phyloP scores from a whole-genome alignment of 2,329 filamentous ascomycete species.

The Claviceps purpurea region DNA sequence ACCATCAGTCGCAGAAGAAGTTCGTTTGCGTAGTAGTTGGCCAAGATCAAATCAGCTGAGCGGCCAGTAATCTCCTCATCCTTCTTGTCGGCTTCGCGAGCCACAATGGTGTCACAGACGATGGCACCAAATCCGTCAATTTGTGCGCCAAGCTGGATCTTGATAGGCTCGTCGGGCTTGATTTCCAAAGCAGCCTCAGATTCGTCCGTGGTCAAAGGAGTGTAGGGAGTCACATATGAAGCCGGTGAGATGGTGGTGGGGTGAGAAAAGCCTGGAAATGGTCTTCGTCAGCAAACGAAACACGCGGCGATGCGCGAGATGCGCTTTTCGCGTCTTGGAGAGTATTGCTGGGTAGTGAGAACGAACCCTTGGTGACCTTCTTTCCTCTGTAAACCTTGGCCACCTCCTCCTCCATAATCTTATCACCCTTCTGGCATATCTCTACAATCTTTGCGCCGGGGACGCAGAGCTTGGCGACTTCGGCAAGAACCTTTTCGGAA shows the following conservation, averaged over 20 bases:
- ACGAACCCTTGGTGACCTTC: conserved; percentile 80
- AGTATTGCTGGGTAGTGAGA: not conserved
- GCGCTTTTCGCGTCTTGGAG: not conserved
- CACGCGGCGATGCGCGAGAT: not conserved
- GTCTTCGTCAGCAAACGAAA: conserved; percentile 3
- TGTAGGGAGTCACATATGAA: conserved; percentile 93
- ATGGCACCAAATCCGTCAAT: conserved; percentile 96
- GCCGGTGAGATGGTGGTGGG: conserved; percentile 91
- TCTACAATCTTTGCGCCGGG: conserved; percentile 87
- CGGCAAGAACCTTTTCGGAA: conserved; percentile 87
- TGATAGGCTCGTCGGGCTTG: conserved; percentile 76
- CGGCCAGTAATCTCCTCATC: conserved; percentile 58
- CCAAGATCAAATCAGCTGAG: conserved; percentile 74
- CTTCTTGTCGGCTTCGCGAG: conserved; percentile 47
- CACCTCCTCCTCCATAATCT: conserved; percentile 85
- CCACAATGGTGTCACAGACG: conserved; percentile 82
- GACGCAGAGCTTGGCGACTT: conserved; percentile 59
- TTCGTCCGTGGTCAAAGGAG: conserved; percentile 74
- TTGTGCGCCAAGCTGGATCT: conserved; percentile 98
- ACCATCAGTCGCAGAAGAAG: conserved; percentile 81
- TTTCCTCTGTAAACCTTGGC: conserved; percentile 97
- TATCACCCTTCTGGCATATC: conserved; percentile 91
- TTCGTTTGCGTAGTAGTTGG: conserved; percentile 92
- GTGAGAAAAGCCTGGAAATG: conserved; percentile 61
- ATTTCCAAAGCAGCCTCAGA: conserved; percentile 70